Evolutionary conservation across 768 basidiomycete species (phyloP), one percentile per base, ranked within the genome.

Genomic region (Paxillus rubicundulus): DNA sequence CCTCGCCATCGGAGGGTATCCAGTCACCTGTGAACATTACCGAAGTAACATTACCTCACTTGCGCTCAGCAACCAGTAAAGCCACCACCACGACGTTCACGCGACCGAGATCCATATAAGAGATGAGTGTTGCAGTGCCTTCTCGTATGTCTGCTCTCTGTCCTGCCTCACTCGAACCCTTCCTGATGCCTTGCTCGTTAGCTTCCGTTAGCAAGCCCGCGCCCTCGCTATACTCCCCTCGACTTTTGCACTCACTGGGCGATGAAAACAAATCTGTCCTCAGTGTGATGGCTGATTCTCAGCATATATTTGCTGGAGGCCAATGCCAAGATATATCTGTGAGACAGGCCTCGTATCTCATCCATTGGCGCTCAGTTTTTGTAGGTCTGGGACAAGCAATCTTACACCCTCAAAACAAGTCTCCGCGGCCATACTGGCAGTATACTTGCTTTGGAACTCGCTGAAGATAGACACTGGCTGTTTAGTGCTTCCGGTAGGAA

Each of bases 331-430:
- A 88, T 61, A 92, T 95, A 7, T 81, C 81, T 46, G 92, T 92
- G 58, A 59, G 81, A 63, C 17, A 21, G 30, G 24, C 24, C 47
- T 30, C 44, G 32, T 10, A 9, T 44, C 30, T 30, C 47, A 16
- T 24, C 30, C 21, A 46, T 8, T 10, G 1, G 32, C 24, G n/a
- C 36, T 47, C 30, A 41, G 57, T 41, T 6, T 20, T 33, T 21
- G 7, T 58, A 97, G 93, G 93, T 96, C 39, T 96, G 92, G 89
- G 84, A 90, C 64, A 85, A 87, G 62, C 71, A 72, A 34, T 79
- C 86, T 0, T 86, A 89, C 54, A 80, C 80, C 3, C 74, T 90
- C 28, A 82, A 84, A 63, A 77, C 80, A 28, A 83, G 82, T 13
- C 77, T 96, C 10, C 73, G 78, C 16, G 94, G 93, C 3, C 94